These are phyloP conservation scores for Leptographium radiaticola DNA, from an alignment of 2,329 filamentous ascomycete genomes.

Conservation along the genomic window DNA sequence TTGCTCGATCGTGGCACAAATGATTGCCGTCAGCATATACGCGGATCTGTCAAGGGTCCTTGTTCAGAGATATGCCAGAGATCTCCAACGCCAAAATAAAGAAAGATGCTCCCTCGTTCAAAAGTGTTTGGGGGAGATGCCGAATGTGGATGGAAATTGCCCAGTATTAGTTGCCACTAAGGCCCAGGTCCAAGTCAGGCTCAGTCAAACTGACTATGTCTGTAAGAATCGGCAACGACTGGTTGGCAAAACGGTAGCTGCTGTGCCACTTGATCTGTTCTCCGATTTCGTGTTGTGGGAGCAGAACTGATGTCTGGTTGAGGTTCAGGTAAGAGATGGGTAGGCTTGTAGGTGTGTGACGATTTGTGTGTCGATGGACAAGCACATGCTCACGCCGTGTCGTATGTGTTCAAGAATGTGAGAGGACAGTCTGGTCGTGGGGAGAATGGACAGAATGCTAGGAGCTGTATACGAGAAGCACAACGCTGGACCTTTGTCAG, in stretches of 20 bases:
- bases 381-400: not conserved
- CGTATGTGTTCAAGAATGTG: not conserved
- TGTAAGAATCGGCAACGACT: not conserved
- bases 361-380: not conserved
- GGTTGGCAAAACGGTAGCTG: not conserved
- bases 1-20: not conserved
- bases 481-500: too few species aligned
- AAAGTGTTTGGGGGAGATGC: not conserved
- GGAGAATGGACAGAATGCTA: too few species aligned
- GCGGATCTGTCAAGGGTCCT: too few species aligned
- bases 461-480: too few species aligned
- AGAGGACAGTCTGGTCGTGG: too few species aligned
- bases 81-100: not conserved
- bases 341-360: not conserved
- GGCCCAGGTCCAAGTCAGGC: not conserved
- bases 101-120: not conserved
- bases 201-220: not conserved
- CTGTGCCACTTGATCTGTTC: not conserved
- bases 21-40: not conserved
- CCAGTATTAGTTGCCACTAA: not conserved
- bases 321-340: not conserved
- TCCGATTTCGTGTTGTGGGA: not conserved
- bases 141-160: not conserved
- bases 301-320: not conserved
- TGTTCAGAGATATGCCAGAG: too few species aligned